Conservation (phyloP, 2,329 filamentous ascomycete species). For the Penicillium psychrosexuale region DNA sequence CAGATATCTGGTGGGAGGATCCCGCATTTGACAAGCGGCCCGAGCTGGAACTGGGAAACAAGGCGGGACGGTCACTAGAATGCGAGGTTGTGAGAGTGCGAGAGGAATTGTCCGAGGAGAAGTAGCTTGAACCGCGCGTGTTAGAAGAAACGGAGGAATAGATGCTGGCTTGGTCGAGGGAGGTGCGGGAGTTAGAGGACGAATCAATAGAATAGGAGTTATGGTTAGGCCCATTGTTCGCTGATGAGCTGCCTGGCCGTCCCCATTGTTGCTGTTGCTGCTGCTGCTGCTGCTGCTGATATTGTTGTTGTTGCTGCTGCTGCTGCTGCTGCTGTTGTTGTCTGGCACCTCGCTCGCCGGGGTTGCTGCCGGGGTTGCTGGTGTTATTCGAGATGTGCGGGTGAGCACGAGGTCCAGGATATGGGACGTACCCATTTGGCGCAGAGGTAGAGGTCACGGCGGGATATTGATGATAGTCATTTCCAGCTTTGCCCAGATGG, state of each 20-base stretch:
- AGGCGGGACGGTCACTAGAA: conserved; percentile 34
- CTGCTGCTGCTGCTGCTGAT: conserved; percentile 56
- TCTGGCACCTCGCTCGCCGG: conserved; percentile 66
- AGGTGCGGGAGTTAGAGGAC: conserved; percentile 54
- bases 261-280: conserved; percentile 72
- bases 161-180: conserved; percentile 64
- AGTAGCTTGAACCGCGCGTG: conserved; percentile 55
- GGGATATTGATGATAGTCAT: conserved; percentile 88
- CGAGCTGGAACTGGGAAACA: conserved; percentile 24
- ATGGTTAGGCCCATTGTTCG: conserved; percentile 52
- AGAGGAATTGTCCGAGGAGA: conserved; percentile 54
- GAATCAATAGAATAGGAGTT: conserved; percentile 57
- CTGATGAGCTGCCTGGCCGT: conserved; percentile 55
- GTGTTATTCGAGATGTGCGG: conserved; percentile 55
- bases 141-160: conserved; percentile 60
- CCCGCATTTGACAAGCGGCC: conserved; percentile 33
- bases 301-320: too few species aligned
- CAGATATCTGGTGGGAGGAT: conserved; percentile 28
- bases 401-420: conserved; percentile 61
- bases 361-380: conserved; percentile 65
- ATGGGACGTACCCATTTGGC: conserved; percentile 51
- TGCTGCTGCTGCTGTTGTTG: conserved; percentile 58
- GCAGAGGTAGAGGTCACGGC: conserved; percentile 59
- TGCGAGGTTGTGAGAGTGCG: conserved; percentile 43
- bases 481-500: conserved; percentile 72